These are phyloP conservation scores for Capsella rubella DNA, from an alignment of 441 rosid species.

Conservation along the genomic window DNA sequence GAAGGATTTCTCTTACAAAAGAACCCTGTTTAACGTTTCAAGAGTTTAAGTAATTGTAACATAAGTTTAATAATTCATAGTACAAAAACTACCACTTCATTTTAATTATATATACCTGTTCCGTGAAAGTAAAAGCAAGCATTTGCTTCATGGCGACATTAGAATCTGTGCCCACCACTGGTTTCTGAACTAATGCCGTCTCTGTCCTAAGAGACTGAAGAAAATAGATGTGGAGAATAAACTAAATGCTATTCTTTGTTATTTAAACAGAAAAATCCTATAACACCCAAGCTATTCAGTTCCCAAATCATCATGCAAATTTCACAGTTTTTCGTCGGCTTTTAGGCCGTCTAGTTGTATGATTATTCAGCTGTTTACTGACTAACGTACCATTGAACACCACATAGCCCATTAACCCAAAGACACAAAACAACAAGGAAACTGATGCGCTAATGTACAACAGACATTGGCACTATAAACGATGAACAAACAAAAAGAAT, in stretches of 20 bases:
- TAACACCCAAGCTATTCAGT: conserved; percentile 25
- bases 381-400: conserved; percentile 3
- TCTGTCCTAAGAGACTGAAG: conserved; percentile 87
- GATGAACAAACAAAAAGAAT: background rate
- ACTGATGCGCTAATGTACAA: background rate
- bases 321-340: conserved; percentile 6
- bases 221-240: conserved; percentile 17
- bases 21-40: conserved; percentile 67
- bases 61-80: background rate
- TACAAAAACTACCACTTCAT: background rate
- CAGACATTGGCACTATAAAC: background rate
- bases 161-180: conserved; percentile 57
- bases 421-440: conserved; percentile 4
- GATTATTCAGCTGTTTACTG: conserved; percentile 11
- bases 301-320: conserved; percentile 6
- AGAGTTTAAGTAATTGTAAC: conserved; percentile 9
- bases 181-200: conserved; percentile 60
- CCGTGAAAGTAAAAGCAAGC: conserved; percentile 84
- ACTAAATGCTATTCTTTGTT: conserved; percentile 18
- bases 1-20: conserved; percentile 87
- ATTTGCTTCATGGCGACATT: conserved; percentile 70
- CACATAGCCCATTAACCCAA: conserved; percentile 5
- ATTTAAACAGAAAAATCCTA: background rate
- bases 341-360: conserved; percentile 6
- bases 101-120: conserved; percentile 63